A percentile compares a stretch with the other conserved stretches of the same genome.
These are phyloP conservation scores for Crithidia thermophila DNA, from an alignment of 208 protist genomes.

Conservation along the genomic window DNA sequence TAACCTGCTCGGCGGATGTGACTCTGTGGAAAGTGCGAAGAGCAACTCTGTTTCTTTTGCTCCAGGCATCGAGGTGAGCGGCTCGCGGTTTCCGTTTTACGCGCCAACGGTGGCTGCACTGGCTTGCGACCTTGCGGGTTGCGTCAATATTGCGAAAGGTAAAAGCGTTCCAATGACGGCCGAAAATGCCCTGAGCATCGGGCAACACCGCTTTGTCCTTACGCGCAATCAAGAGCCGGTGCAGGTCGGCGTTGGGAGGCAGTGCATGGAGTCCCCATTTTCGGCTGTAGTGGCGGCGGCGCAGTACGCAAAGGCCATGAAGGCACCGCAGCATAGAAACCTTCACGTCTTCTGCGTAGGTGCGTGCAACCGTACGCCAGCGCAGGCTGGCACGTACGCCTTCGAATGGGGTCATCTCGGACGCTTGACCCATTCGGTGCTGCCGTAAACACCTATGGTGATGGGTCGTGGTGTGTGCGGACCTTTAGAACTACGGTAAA, in stretches of 20 bases:
- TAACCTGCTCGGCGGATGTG: slow-evolving; percentile 26
- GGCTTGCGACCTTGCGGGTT: slow-evolving; percentile 71
- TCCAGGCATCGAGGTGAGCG: slow-evolving; percentile 66
- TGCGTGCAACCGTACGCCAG: slow-evolving; percentile 46
- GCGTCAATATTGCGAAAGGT: slow-evolving; percentile 56
- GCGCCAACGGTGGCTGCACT: slow-evolving; percentile 55
- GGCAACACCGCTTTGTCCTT: slow-evolving; percentile 55
- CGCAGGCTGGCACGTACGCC: slow-evolving; percentile 57
- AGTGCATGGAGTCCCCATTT: slow-evolving; percentile 52
- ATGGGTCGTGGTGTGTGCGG: no score
- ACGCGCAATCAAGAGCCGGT: slow-evolving; percentile 68
- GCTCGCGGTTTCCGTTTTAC: slow-evolving; percentile 87
- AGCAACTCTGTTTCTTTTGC: slow-evolving; percentile 34
- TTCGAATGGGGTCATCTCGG: slow-evolving; percentile 76
- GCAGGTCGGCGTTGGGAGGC: slow-evolving; percentile 60
- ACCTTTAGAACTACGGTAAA: no score
- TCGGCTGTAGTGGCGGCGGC: slow-evolving; percentile 45
- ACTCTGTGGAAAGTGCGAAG: slow-evolving; percentile 19
- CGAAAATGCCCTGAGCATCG: slow-evolving; percentile 25
- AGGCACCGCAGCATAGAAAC: slow-evolving; percentile 38
- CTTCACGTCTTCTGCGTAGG: slow-evolving; percentile 74
- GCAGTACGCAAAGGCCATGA: slow-evolving; percentile 61
- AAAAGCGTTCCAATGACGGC: slow-evolving; percentile 28
- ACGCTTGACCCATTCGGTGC: slow-evolving; percentile 32
- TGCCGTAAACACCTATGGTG: no score